Conservation (phyloP, 2,329 filamentous ascomycete species). For the Aspergillus sp. region DNA sequence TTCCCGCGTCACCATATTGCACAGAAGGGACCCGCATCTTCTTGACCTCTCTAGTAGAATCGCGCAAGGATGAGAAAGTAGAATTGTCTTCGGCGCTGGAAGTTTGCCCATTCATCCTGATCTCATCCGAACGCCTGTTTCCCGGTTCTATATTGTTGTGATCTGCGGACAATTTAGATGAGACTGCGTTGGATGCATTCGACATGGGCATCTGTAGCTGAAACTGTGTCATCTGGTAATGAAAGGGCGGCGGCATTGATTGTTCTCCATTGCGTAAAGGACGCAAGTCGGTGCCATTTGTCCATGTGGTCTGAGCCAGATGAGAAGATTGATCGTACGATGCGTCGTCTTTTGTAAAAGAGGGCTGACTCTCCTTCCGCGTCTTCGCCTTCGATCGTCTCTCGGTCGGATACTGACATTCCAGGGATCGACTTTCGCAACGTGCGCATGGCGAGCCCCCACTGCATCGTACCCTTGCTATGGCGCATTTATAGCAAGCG, state of each 20-base stretch:
- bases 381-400: constrained; percentile 38
- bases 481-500: constrained; percentile 44
- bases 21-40: constrained; percentile 13
- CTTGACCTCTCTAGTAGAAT: constrained; percentile 13
- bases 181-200: constrained; percentile 7
- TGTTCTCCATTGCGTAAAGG: background rate
- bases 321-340: constrained; percentile 15
- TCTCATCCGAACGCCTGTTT: background rate
- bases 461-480: constrained; percentile 43
- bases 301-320: constrained; percentile 1
- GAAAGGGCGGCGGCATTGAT: constrained; percentile 10
- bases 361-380: constrained; percentile 20
- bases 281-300: background rate
- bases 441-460: constrained; percentile 41
- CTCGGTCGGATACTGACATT: constrained; percentile 44
- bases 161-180: background rate
- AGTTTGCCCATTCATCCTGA: background rate
- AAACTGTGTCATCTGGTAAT: constrained; percentile 24
- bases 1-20: constrained; percentile 14
- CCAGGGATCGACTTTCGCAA: constrained; percentile 40
- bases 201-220: constrained; percentile 24
- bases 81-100: background rate
- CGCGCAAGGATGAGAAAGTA: constrained; percentile 9
- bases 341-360: constrained; percentile 13
- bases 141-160: background rate